These are phyloP conservation scores for Phaeosphaeriaceae sp. DNA, from an alignment of 2,329 filamentous ascomycete species.

Conservation along the genomic window DNA sequence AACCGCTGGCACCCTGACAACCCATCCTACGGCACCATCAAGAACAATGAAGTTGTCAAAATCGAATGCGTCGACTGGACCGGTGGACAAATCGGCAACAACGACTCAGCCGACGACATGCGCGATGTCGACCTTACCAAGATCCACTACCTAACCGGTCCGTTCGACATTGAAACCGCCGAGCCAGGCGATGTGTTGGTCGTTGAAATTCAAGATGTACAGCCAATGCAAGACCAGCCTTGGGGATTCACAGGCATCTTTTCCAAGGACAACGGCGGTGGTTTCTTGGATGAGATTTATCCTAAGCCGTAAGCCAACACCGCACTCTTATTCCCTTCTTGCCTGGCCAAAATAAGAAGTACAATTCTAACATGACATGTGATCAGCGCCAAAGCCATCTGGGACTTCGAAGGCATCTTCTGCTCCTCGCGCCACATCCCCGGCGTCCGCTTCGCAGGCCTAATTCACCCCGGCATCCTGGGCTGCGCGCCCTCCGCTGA, in stretches of 20 bases:
- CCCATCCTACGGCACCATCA: constrained; percentile 74
- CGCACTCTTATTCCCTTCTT: not conserved
- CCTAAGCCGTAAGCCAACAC: constrained; percentile 70
- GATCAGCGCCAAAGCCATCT: constrained; percentile 73
- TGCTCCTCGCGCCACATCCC: constrained; percentile 78
- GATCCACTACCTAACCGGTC: constrained; percentile 87
- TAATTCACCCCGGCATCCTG: constrained; percentile 91
- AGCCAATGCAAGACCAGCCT: constrained; percentile 82
- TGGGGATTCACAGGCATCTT: constrained; percentile 94
- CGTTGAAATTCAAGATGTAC: constrained; percentile 91
- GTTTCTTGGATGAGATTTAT: constrained; percentile 87
- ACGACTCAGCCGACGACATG: constrained; percentile 88
- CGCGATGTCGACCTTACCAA: constrained; percentile 82
- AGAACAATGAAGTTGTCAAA: constrained; percentile 86
- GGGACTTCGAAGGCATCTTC: constrained; percentile 80
- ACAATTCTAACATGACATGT: no score
- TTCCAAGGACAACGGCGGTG: constrained; percentile 80
- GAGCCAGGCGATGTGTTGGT: constrained; percentile 85
- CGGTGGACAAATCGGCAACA: constrained; percentile 81
- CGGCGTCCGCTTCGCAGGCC: constrained; percentile 83
- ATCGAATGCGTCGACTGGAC: constrained; percentile 88
- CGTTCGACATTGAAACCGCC: constrained; percentile 84
- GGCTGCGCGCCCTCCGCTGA: constrained; percentile 85
- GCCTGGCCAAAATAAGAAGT: no score
- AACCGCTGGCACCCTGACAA: constrained; percentile 95